Evolutionary conservation across 75 land plant genomes (phyloP), one percentile per base, ranked within the genome.

Genomic region (Ceratopteris richardii): DNA sequence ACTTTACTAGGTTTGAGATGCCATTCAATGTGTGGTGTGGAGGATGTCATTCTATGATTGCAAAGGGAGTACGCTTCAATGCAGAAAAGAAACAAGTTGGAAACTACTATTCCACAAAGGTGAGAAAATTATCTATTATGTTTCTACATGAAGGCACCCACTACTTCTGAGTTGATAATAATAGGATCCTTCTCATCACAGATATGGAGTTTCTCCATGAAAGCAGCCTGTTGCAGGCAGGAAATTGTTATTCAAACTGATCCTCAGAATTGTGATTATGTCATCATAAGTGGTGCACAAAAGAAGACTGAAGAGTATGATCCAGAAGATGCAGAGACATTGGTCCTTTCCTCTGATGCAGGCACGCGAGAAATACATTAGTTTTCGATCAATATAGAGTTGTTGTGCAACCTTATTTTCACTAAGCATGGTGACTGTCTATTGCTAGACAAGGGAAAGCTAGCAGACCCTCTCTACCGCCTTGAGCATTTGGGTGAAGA

Each of bases 1-100:
- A 52, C 25, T 26, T 21, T 41, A 46, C 69, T 37, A 85, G 98
- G 64, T 95, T 95, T 63, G 97, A 95, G 78, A 95, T 95, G 99
- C 99, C 99, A 12, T 95, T 62, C 78, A 79, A 95, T 66, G 73
- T 95, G 23, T 95, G 99, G 99, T 95, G 99, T 79, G 99, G 88
- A 50, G 99, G 99, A 31, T 95, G 99, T 72, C 80, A 79, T 41
- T 82, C 91, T 50, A 95, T 95, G 99, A 90, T 95, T 63, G 97
- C 96, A 47, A 90, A 95, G 62, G 99, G 99, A 70, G 99, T 95
- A 11, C 75, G 99, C 27, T 95, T 95, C 44, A 95, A 95, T 82
- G 99, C 99, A 51, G 99, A 95, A 57, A 90, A 95, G 65, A 95
- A 95, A 66, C 99, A 95, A 95, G 89, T 95, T 39, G 97, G 98